phyloP scores from a whole-genome alignment of 345 rosid species.

The Aegle marmelos region DNA sequence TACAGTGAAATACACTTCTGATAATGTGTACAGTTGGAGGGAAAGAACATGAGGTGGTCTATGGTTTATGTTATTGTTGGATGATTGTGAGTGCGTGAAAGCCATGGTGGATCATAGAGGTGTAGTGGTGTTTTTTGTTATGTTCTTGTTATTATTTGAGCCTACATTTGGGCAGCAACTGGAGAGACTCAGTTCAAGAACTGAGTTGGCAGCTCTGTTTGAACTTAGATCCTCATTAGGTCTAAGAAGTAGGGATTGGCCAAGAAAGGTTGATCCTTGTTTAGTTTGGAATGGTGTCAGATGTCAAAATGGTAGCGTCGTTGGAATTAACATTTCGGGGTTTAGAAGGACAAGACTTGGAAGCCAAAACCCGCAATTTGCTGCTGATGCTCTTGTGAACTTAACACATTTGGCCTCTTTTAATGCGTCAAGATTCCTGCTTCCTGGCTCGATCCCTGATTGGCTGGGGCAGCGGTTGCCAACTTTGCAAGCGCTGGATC shows the following conservation, averaged over 20 bases:
- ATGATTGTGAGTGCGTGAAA: constrained; percentile 11
- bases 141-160: constrained; percentile 42
- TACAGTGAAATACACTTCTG: constrained; percentile 8
- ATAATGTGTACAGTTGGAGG: not conserved
- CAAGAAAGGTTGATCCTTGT: constrained; percentile 83
- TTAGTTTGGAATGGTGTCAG: constrained; percentile 60
- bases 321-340: constrained; percentile 76
- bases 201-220: constrained; percentile 61
- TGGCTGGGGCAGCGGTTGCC: constrained; percentile 64
- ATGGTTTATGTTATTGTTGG: constrained; percentile 26
- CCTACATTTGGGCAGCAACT: constrained; percentile 49
- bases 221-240: constrained; percentile 89
- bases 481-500: constrained; percentile 77
- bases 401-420: constrained; percentile 60
- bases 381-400: constrained; percentile 67
- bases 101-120: constrained; percentile 67
- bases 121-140: constrained; percentile 32
- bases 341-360: constrained; percentile 84
- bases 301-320: constrained; percentile 63
- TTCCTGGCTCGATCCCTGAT: constrained; percentile 79
- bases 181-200: constrained; percentile 38
- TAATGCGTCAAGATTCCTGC: constrained; percentile 72
- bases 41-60: constrained; percentile 30
- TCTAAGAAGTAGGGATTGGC: constrained; percentile 87
- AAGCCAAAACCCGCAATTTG: constrained; percentile 65